Percentiles rank a stretch among this genome's conserved stretches.
phyloP scores from a whole-genome alignment of 2,329 filamentous ascomycete species.

The Fusarium sp. region DNA sequence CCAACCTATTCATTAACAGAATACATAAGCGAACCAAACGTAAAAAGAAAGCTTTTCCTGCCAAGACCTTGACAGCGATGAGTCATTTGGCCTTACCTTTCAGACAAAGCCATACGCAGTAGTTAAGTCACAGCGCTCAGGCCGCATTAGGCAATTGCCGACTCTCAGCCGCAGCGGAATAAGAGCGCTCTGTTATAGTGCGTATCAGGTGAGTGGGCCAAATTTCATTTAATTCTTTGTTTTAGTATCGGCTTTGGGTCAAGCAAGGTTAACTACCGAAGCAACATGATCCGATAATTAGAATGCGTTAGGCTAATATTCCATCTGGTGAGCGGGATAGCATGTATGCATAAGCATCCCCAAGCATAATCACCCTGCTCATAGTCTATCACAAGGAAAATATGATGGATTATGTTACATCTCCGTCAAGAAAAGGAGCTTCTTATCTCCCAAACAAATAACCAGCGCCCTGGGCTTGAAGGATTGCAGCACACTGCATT shows the following conservation, averaged over 20 bases:
- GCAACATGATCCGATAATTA: background rate
- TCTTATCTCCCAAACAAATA: background rate
- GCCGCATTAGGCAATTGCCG: conserved; percentile 14
- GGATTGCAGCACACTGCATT: conserved; percentile 16
- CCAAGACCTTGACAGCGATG: background rate
- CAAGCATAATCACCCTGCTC: background rate
- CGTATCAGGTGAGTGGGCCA: conserved; percentile 28
- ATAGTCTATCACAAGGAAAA: background rate
- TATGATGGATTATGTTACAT: background rate
- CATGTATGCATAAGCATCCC: background rate
- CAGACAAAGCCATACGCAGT: background rate
- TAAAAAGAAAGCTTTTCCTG: background rate
- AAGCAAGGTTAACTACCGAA: background rate
- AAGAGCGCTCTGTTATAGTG: background rate
- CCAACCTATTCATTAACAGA: background rate
- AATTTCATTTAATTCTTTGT: background rate
- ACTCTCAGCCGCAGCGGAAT: conserved; percentile 30
- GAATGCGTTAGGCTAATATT: background rate
- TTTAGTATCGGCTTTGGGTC: background rate
- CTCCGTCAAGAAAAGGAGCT: conserved; percentile 8
- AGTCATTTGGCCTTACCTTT: background rate
- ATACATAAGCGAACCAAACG: background rate
- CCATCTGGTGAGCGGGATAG: no score
- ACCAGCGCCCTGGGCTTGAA: background rate
- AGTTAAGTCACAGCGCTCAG: conserved; percentile 5